Evolutionary conservation across 352 stramenopile genomes (phyloP), one percentile per base, ranked within the genome.

Genomic region (Phytophthora europaea): DNA sequence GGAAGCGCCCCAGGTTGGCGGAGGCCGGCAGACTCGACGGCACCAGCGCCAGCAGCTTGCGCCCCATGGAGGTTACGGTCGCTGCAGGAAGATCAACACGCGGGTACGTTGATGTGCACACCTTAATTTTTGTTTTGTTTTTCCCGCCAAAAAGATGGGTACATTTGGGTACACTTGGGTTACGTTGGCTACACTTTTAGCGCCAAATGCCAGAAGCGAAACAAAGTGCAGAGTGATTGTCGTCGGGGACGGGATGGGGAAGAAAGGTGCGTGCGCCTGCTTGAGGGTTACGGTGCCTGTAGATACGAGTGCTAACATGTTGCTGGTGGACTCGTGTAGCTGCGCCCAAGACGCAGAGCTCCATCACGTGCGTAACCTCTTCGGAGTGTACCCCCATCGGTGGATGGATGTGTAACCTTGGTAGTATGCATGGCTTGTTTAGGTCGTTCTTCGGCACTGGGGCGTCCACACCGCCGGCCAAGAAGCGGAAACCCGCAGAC

Each of bases 401-500:
- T 18, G 47, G n/a, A 1, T 23, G 15, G 40, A 15, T 20, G 6
- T 16, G n/a, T 47, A 48, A 50, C 28, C 18, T 8, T 20, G 43
- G 4, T 48, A 31, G 28, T 31, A n/a, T 54, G 40, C 28, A 9
- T 45, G 13, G n/a, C 18, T 13, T 1, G 13, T 38, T 4, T 60
- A 89, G 82, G 43, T 83, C 87, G 63, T 94, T 94, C 73, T 94
- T 94, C 55, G 77, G 78, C 4, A 73, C 67, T 2, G 70, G 58
- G 2, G 64, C 65, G 23, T 60, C 74, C 3, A 65, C 82, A 5
- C 45, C 75, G 15, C 51, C 72, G 7, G 16, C 61, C 3, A 74
- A 78, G 51, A 81, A 83, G 63, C 60, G 70, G 13, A 81, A 85
- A 70, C 28, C 63, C 23, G 59, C 38, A 57, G 51, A 78, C 12